phyloP scores from a whole-genome alignment of 768 basidiomycete species.

The Obba rivulosa region DNA sequence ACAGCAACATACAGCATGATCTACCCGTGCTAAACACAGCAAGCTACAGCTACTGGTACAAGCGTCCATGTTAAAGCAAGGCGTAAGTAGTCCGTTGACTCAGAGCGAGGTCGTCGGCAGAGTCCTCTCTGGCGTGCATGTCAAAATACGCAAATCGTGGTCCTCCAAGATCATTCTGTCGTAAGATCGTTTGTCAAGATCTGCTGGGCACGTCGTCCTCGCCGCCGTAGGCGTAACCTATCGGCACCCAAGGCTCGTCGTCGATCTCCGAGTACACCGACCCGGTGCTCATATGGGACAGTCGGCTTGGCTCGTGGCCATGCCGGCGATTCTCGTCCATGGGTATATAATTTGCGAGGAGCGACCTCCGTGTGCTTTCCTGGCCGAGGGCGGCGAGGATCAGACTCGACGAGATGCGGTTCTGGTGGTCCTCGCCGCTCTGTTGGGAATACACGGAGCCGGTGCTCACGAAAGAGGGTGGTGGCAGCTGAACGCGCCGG shows the following conservation, averaged over 20 bases:
- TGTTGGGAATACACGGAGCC: conserved; percentile 32
- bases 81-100: conserved; percentile 6
- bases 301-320: conserved; percentile 18
- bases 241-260: conserved; percentile 11
- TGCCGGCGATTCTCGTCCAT: conserved; percentile 10
- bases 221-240: conserved; percentile 25
- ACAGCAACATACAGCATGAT: no score
- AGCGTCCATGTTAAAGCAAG: background rate
- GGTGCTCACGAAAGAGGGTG: conserved; percentile 29
- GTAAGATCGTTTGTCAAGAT: no score
- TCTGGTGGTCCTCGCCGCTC: conserved; percentile 31
- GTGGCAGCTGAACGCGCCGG: background rate
- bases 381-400: conserved; percentile 34
- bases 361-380: conserved; percentile 16
- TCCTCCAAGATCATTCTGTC: no score
- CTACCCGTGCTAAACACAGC: no score
- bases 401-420: conserved; percentile 26
- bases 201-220: conserved; percentile 14
- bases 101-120: conserved; percentile 1
- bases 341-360: conserved; percentile 18
- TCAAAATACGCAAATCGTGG: no score
- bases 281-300: conserved; percentile 25
- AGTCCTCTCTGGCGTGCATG: conserved; percentile 5
- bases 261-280: conserved; percentile 20
- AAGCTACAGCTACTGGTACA: background rate